Evolutionary conservation across 257 asterid genomes (phyloP).

Genomic region (Jasminum sambac): DNA sequence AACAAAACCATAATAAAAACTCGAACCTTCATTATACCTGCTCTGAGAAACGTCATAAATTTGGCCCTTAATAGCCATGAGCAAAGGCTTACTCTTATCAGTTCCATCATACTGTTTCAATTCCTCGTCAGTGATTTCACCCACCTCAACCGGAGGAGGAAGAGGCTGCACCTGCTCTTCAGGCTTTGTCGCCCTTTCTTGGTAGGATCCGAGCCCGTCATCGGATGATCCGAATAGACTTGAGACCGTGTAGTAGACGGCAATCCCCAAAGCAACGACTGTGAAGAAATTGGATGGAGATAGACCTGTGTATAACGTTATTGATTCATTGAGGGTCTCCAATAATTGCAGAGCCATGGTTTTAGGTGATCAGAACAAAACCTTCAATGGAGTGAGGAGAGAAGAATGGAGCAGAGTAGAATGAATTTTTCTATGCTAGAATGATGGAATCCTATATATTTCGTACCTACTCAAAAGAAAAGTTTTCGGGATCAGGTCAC

Average conservation of each 20-base stretch:
- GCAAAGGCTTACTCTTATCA: slow-evolving; percentile 82
- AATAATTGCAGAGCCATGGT: slow-evolving; percentile 67
- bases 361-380: too few species aligned
- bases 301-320: slow-evolving; percentile 82
- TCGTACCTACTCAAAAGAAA: slow-evolving; percentile 13
- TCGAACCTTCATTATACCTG: slow-evolving; percentile 44
- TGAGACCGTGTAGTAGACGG: slow-evolving; percentile 64
- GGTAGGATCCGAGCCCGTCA: slow-evolving; percentile 32
- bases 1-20: not conserved
- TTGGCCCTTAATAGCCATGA: slow-evolving; percentile 97
- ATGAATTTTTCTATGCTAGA: slow-evolving; percentile 14
- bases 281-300: slow-evolving; percentile 89
- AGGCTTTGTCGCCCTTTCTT: slow-evolving; percentile 40
- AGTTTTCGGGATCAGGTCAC: slow-evolving; percentile 17
- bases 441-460: slow-evolving; percentile 15
- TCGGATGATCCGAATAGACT: slow-evolving; percentile 60
- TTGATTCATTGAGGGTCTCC: slow-evolving; percentile 76
- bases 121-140: slow-evolving; percentile 72
- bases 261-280: slow-evolving; percentile 59
- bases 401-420: not conserved
- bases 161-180: slow-evolving; percentile 82
- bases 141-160: slow-evolving; percentile 91
- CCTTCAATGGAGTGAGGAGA: slow-evolving; percentile 12
- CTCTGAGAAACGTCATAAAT: slow-evolving; percentile 96
- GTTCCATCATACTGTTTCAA: slow-evolving; percentile 80